These are phyloP conservation scores for Teratosphaeriaceae sp. DNA, from an alignment of 2,329 filamentous ascomycete genomes.

Conservation along the genomic window DNA sequence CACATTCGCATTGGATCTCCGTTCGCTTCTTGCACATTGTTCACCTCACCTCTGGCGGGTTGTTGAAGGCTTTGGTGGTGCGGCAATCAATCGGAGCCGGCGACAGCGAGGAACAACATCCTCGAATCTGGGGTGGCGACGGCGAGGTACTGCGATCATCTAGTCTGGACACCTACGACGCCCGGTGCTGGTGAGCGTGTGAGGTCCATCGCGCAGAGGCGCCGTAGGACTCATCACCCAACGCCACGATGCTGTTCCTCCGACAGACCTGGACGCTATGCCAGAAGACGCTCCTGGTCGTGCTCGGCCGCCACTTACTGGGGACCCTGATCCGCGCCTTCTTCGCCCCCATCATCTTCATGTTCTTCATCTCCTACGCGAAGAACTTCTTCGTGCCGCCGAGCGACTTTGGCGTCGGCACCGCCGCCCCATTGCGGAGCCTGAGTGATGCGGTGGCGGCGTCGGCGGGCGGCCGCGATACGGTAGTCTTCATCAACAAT, in stretches of 20 bases:
- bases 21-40: too few species aligned
- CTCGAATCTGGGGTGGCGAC: too few species aligned
- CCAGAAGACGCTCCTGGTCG: conserved; percentile 51
- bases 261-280: conserved; percentile 51
- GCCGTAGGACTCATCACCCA: too few species aligned
- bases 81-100: too few species aligned
- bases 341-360: conserved; percentile 47
- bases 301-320: conserved; percentile 47
- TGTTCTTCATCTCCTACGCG: conserved; percentile 43
- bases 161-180: too few species aligned
- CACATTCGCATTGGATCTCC: too few species aligned
- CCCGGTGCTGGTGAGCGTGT: too few species aligned
- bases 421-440: conserved; percentile 53
- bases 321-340: conserved; percentile 51
- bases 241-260: conserved; percentile 24
- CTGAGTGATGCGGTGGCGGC: conserved; percentile 57
- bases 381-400: conserved; percentile 79
- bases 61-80: too few species aligned
- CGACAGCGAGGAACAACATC: too few species aligned
- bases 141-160: too few species aligned
- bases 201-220: too few species aligned
- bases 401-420: conserved; percentile 66
- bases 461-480: conserved; percentile 55
- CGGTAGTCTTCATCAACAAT: conserved; percentile 72
- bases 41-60: too few species aligned